Evolutionary conservation across 2,329 filamentous ascomycete species (phyloP).

Genomic region (Epichloe elymi): DNA sequence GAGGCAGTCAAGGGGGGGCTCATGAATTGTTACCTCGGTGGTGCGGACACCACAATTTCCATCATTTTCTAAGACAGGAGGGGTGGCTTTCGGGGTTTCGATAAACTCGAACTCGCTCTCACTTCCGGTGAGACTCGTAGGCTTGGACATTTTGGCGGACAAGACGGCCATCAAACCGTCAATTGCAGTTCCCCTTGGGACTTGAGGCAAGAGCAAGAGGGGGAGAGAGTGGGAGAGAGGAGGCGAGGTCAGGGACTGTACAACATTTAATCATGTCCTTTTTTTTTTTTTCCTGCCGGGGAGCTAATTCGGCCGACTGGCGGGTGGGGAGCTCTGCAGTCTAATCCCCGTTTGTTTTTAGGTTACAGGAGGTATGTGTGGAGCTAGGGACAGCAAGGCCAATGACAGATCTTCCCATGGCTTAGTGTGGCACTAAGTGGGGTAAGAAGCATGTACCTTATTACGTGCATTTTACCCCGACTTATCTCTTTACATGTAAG

Average conservation of each 20-base stretch:
- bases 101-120: conserved; percentile 30
- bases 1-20: background rate
- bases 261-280: too few relatives aligned
- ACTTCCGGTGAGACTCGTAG: conserved; percentile 16
- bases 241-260: background rate
- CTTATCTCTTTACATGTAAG: too few relatives aligned
- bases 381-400: too few relatives aligned
- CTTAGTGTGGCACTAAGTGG: too few relatives aligned
- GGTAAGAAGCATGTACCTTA: too few relatives aligned
- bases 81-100: conserved; percentile 25
- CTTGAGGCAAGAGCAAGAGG: background rate
- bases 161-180: conserved; percentile 9
- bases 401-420: too few relatives aligned
- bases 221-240: background rate
- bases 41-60: conserved; percentile 43
- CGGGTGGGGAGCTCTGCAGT: too few relatives aligned
- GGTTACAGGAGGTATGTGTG: too few relatives aligned
- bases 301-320: too few relatives aligned
- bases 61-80: conserved; percentile 50
- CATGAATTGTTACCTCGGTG: conserved; percentile 25
- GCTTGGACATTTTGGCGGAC: conserved; percentile 21
- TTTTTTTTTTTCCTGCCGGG: too few relatives aligned
- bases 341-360: too few relatives aligned
- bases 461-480: too few relatives aligned
- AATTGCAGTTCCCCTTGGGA: background rate